Evolutionary conservation across 2,329 filamentous ascomycete genomes (phyloP).

Genomic region (Phyllosticta citribraziliensis): DNA sequence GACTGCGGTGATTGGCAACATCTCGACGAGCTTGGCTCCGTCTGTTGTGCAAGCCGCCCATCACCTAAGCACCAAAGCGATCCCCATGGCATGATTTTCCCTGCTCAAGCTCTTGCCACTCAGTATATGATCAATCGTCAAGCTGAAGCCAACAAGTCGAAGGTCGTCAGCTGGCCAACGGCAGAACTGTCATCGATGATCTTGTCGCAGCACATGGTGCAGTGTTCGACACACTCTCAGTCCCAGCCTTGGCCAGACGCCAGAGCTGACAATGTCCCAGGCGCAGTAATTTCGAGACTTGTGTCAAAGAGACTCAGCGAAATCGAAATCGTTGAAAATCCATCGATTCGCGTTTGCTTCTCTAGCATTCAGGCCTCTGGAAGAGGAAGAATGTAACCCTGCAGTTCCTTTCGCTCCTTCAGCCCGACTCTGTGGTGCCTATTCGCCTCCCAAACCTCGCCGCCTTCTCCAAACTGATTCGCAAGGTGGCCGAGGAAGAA

Average conservation of each 20-base stretch:
- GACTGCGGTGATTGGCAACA: neutral
- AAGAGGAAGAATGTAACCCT: conserved; percentile 11
- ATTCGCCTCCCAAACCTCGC: conserved; percentile 24
- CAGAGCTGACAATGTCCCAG: no score
- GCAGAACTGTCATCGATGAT: no score
- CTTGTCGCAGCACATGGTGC: no score
- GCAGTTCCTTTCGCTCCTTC: conserved; percentile 10
- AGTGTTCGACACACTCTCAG: no score
- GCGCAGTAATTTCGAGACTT: no score
- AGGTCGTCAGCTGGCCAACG: no score
- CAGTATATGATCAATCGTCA: no score
- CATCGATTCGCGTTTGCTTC: neutral
- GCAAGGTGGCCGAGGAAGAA: conserved; percentile 26
- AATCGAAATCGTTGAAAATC: neutral
- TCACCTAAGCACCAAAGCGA: neutral
- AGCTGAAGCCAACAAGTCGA: no score
- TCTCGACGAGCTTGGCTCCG: neutral
- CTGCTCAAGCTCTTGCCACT: no score
- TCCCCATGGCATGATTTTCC: neutral
- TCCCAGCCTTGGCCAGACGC: no score
- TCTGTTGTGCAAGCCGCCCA: neutral
- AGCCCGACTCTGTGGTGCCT: conserved; percentile 16
- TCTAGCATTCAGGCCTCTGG: conserved; percentile 16
- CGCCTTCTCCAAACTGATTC: conserved; percentile 25
- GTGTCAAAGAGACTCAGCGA: neutral